Evolutionary conservation across 768 basidiomycete species (phyloP).

Genomic region (Trametes cingulata): DNA sequence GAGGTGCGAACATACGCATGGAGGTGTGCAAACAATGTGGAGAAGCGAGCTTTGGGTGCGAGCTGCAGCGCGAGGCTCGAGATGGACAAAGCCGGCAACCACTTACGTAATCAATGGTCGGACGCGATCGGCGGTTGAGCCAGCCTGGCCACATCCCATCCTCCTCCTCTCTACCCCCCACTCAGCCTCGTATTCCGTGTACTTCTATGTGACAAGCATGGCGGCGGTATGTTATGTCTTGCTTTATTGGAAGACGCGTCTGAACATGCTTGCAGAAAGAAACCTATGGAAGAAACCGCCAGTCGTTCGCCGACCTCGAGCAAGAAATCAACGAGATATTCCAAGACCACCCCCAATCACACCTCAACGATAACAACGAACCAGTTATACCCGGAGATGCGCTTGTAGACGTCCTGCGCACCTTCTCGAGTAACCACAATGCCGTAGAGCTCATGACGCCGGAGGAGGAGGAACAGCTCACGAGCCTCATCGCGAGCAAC

Average conservation of each 20-base stretch:
- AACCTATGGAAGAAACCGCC: slow-evolving; percentile 58
- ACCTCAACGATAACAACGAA: slow-evolving; percentile 57
- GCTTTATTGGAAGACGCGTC: slow-evolving; percentile 6
- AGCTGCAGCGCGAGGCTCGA: background rate
- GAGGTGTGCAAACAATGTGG: background rate
- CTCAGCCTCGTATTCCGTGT: slow-evolving; percentile 9
- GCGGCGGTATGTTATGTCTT: slow-evolving; percentile 8
- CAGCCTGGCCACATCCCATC: background rate
- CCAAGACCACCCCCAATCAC: slow-evolving; percentile 59
- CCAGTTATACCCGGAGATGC: slow-evolving; percentile 68
- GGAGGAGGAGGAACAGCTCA: slow-evolving; percentile 63
- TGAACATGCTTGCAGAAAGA: background rate
- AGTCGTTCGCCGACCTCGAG: slow-evolving; percentile 73
- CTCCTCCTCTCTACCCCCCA: slow-evolving; percentile 8
- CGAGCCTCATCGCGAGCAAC: slow-evolving; percentile 54
- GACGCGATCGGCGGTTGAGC: slow-evolving; percentile 9
- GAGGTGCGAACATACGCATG: no score
- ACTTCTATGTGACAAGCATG: slow-evolving; percentile 21
- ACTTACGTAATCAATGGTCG: slow-evolving; percentile 15
- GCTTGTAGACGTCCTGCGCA: slow-evolving; percentile 69
- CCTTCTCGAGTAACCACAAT: slow-evolving; percentile 60
- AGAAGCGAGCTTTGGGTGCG: background rate
- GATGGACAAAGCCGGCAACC: slow-evolving; percentile 4
- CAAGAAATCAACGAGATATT: slow-evolving; percentile 69
- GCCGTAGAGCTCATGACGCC: slow-evolving; percentile 63